phyloP scores from a whole-genome alignment of 805 yeast genomes.

The Metschnikowia baotianmanensis region DNA sequence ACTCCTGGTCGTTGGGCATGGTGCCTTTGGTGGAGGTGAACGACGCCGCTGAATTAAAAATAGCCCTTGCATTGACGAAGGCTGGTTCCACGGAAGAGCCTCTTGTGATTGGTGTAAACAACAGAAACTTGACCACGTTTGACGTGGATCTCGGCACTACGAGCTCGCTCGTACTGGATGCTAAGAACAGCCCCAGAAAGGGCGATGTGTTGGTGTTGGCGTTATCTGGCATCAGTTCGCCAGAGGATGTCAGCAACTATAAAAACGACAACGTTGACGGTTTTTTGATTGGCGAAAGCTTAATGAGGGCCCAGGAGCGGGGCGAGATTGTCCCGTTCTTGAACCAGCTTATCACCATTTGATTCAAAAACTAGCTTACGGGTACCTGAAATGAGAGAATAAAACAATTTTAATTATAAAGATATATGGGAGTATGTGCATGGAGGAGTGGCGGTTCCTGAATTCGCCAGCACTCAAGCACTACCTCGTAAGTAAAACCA shows the following conservation, averaged over 20 bases:
- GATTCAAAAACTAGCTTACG: no score
- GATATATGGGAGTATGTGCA: no score
- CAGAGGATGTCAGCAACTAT: slow-evolving; percentile 69
- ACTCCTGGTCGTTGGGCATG: slow-evolving; percentile 72
- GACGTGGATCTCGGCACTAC: slow-evolving; percentile 86
- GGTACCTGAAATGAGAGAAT: no score
- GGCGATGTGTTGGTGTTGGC: slow-evolving; percentile 61
- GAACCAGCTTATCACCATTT: slow-evolving; percentile 38
- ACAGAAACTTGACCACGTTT: slow-evolving; percentile 88
- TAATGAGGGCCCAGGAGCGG: slow-evolving; percentile 81
- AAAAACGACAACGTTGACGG: slow-evolving; percentile 78
- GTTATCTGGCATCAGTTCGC: slow-evolving; percentile 76
- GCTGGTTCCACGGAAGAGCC: slow-evolving; percentile 43
- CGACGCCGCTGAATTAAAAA: slow-evolving; percentile 62
- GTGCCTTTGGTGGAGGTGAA: slow-evolving; percentile 97
- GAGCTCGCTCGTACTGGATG: slow-evolving; percentile 55
- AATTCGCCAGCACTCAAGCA: no score
- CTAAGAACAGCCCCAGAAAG: slow-evolving; percentile 43
- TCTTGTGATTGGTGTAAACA: slow-evolving; percentile 89
- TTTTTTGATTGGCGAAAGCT: slow-evolving; percentile 88
- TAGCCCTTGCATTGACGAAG: slow-evolving; percentile 58
- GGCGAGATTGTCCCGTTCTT: slow-evolving; percentile 56
- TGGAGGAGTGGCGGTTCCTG: no score
- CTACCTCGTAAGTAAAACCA: no score
- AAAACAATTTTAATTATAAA: no score